Evolutionary conservation across 2,329 filamentous ascomycete genomes (phyloP), one percentile per base, ranked within the genome.

Genomic region (Huntiella decipiens): DNA sequence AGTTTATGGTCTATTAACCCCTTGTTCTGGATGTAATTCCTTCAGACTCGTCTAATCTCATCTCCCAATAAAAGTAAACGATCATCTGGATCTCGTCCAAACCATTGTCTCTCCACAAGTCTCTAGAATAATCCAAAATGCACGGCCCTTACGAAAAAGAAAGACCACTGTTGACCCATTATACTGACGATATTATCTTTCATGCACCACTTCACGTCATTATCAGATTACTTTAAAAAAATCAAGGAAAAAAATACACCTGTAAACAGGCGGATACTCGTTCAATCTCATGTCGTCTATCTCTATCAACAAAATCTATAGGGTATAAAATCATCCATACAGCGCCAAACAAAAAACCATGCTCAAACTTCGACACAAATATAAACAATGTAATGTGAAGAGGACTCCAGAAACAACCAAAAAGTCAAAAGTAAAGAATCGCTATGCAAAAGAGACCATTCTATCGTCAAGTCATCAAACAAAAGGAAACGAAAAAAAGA

Each of bases 401-500:
- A 28, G 33, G 4, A 19, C n/a, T 8, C 19, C 32, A 4, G 17
- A 15, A 44, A 44, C 5, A 36, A 37, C 16, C 3, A n/a, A 32
- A 12, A 22, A 17, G 17, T 17, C 17, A 17, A 17, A 17, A 17
- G 17, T 17, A 17, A 17, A 17, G 17, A 17, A 17, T 17, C 34
- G 22, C 31, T 17, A n/a, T 34, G 17, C 32, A 39, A 39, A 17
- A 22, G 16, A 16, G 37, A 39, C 15, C 11, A 22, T n/a, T 34
- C 19, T 16, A 44, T 15, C 19, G 10, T 11, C 11, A n/a, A 10
- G 28, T 17, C 22, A 45, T 10, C n/a, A 15, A 37, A 38, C 7
- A 38, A 45, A 11, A 22, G 28, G 15, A 19, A 45, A 28, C 10
- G 22, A 43, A 42, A 42, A 31, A 34, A 44, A 47, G 43, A 32